Percentiles rank a stretch among this genome's conserved stretches.
Conservation (phyloP, 345 rosid genomes). For the Eucalyptus polybractea region DNA sequence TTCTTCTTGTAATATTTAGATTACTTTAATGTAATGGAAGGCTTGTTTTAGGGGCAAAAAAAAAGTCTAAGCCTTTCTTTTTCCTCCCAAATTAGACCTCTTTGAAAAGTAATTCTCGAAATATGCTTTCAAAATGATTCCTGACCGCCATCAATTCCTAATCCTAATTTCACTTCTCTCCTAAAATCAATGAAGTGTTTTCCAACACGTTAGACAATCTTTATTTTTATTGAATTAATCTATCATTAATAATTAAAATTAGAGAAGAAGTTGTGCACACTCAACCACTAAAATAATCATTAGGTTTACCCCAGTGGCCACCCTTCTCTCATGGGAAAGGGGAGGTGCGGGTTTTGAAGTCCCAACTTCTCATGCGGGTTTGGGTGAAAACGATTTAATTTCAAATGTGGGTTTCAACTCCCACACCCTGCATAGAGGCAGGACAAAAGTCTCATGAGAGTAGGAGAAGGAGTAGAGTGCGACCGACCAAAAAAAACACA, state of each 20-base stretch:
- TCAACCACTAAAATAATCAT: not conserved
- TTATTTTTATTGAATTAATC: not conserved
- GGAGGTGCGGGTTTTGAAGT: too few species aligned
- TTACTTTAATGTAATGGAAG: too few species aligned
- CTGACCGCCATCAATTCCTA: not conserved
- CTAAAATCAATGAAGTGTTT: not conserved
- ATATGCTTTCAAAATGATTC: not conserved
- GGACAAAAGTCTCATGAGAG: too few species aligned
- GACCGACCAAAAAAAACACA: rapidly evolving
- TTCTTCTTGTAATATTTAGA: too few species aligned
- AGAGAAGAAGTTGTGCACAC: not conserved
- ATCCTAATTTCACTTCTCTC: not conserved
- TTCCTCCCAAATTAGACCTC: not conserved
- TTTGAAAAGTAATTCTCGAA: not conserved
- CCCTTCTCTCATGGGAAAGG: rapidly evolving
- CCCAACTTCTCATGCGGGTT: too few species aligned
- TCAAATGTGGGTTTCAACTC: rapidly evolving
- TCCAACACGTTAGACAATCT: not conserved
- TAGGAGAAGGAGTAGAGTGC: too few species aligned
- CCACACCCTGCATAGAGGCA: rapidly evolving
- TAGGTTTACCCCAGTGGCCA: rapidly evolving
- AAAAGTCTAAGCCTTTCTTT: not conserved
- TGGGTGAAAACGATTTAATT: rapidly evolving
- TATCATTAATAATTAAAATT: not conserved
- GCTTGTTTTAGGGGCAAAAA: too few species aligned